Evolutionary conservation across 202 grass and related monocot species (phyloP).

Genomic region (Digitaria exilis): DNA sequence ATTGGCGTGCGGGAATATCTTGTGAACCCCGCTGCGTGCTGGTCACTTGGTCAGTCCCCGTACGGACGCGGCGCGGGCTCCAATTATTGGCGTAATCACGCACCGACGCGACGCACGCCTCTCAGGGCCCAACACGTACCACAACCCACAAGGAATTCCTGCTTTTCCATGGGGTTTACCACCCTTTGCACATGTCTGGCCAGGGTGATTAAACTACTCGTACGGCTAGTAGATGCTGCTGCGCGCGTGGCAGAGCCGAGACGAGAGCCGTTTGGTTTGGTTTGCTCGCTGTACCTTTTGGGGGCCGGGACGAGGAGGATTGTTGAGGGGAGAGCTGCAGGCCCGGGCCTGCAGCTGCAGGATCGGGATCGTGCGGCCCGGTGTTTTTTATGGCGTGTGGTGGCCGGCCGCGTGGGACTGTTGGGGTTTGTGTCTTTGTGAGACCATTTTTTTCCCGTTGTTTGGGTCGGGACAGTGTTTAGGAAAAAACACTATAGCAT

Average conservation of each 20-base stretch:
- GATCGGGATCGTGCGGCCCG: slow-evolving; percentile 21
- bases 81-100: slow-evolving; percentile 44
- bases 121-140: slow-evolving; percentile 30
- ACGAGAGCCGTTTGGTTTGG: neutral
- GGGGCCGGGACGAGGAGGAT: too few species aligned
- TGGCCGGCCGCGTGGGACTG: slow-evolving; percentile 21
- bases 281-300: neutral
- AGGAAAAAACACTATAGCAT: too few species aligned
- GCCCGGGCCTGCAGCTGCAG: too few species aligned
- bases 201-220: neutral
- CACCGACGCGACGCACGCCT: neutral
- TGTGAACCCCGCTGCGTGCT: neutral
- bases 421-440: slow-evolving; percentile 46
- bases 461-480: too few species aligned
- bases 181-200: neutral
- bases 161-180: neutral
- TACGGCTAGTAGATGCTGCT: neutral
- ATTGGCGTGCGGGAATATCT: slow-evolving; percentile 12
- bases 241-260: neutral
- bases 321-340: neutral
- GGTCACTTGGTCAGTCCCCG: neutral
- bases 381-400: neutral
- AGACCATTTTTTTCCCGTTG: too few species aligned
- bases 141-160: neutral
- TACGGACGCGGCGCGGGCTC: slow-evolving; percentile 1